Base-by-base conservation (phyloP, 2,329 filamentous ascomycete species). In the Aspergillus fumigatus region DNA sequence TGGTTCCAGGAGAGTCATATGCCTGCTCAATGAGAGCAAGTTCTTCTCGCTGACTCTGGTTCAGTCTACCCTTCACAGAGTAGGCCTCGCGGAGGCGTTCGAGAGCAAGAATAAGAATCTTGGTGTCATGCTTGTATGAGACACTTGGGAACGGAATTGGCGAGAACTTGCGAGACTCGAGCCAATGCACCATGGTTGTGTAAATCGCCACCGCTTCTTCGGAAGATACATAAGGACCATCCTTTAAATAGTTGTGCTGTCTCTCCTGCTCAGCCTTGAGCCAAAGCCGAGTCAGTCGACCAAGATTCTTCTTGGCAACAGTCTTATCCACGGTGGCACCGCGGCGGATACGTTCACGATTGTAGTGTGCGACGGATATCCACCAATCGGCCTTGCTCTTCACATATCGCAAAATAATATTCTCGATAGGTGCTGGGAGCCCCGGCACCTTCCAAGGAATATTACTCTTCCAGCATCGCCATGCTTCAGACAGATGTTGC, bases 361-460 rank as follows among this genome's bases (percentile, higher is more conserved):
- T 99, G 80, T 99, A 99, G 72, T 99, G 94, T 10, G 94, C 94
- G 32, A 99, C 95, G 23, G 92, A 97, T 59, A 99, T 93, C 94
- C 94, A 99, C 95, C 94, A 99, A 73, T 99, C 94, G 19, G 94
- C 94, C 81, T 99, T 99, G 65, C 92, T 93, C 81, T 99, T 99
- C 67, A 99, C 95, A 67, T 99, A 99, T 68, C 94, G 89, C 60
- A 99, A 81, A 68, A 99, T 99, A 66, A 99, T 96, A 70, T 97
- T 99, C 77, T 99, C 94, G 61, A 99, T 97, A 0, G 94, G 93
- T 14, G 95, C 95, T 43, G 94, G 94, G 59, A 99, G 77, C 40
- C 94, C 95, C 52, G 94, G 94, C 2, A 99, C 94, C 79, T 99
- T 99, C 94, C 94, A 99, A 0, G 94, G 94, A 65, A 99, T 99